A percentile compares a stretch with the other conserved stretches of the same genome.
Conservation (phyloP, 177 flowering plant genomes). For the Tripterygium wilfordii region DNA sequence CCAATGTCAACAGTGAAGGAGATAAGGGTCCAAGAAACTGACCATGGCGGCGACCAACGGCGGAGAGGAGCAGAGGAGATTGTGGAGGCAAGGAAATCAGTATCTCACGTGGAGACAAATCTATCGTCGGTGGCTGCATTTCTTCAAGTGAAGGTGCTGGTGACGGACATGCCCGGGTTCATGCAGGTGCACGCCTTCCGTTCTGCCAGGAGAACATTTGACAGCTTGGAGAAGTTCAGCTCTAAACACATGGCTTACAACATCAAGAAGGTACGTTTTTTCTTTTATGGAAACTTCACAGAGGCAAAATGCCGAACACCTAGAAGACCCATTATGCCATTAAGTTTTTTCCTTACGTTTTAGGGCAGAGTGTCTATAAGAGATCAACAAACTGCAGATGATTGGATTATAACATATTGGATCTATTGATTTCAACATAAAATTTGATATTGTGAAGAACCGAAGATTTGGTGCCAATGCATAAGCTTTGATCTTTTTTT, state of each 20-base stretch:
- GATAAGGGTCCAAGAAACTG: background rate
- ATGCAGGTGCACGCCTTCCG: constrained; percentile 89
- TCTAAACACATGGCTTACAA: constrained; percentile 69
- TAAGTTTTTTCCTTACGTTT: no score
- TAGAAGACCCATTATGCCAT: no score
- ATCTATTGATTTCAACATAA: no score
- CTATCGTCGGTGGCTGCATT: constrained; percentile 43
- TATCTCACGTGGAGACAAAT: constrained; percentile 51
- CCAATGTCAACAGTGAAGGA: constrained; percentile 14
- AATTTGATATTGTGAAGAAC: no score
- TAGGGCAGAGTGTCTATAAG: no score
- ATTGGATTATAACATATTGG: no score
- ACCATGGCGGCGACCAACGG: background rate
- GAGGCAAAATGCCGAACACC: no score
- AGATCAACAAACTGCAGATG: no score
- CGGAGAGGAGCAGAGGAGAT: constrained; percentile 4
- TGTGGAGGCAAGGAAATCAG: constrained; percentile 50
- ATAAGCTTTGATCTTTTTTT: no score
- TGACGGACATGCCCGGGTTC: constrained; percentile 74
- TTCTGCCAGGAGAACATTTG: constrained; percentile 61
- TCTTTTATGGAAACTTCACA: no score
- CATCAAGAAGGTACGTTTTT: constrained; percentile 67
- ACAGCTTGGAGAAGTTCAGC: constrained; percentile 76
- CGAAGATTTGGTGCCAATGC: no score
- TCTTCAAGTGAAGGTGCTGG: constrained; percentile 70